phyloP scores from a whole-genome alignment of 1,284 basidiomycete genomes.

The Melanopsichium pennsylvanicum region DNA sequence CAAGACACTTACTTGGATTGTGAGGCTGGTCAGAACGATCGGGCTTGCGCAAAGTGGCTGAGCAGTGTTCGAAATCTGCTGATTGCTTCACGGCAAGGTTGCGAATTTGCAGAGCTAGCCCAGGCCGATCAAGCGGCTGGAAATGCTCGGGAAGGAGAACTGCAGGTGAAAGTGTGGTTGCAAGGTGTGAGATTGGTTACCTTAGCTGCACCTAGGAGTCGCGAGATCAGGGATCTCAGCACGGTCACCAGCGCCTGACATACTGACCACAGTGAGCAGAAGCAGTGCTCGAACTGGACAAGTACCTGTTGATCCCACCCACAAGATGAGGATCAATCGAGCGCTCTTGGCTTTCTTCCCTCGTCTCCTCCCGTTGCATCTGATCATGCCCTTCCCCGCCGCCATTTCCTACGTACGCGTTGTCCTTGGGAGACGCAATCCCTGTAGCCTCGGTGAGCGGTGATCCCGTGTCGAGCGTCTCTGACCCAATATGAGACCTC shows the following conservation, averaged over 20 bases:
- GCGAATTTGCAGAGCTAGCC: too few relatives aligned
- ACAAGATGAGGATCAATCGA: slow-evolving; percentile 7
- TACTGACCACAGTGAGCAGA: background rate
- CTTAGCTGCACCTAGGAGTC: too few relatives aligned
- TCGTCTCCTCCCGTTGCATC: background rate
- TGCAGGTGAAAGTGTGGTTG: too few relatives aligned
- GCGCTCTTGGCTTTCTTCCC: background rate
- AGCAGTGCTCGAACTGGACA: slow-evolving; percentile 5
- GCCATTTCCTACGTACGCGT: background rate
- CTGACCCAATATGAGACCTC: slow-evolving; percentile 2
- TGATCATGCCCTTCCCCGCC: background rate
- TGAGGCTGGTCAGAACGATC: too few relatives aligned
- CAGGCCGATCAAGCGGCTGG: too few relatives aligned
- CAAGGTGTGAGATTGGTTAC: too few relatives aligned
- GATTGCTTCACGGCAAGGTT: too few relatives aligned
- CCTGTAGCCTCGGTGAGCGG: slow-evolving; percentile 31
- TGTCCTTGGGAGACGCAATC: slow-evolving; percentile 16
- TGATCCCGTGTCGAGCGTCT: slow-evolving; percentile 23
- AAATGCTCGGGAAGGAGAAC: too few relatives aligned
- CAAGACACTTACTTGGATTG: too few relatives aligned
- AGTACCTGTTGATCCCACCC: background rate
- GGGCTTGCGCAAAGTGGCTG: too few relatives aligned
- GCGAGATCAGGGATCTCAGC: too few relatives aligned
- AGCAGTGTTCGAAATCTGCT: too few relatives aligned
- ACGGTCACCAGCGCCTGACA: slow-evolving; percentile 3